phyloP scores from a whole-genome alignment of 2,329 filamentous ascomycete genomes.

The Mycosphaerelloides madeirae region DNA sequence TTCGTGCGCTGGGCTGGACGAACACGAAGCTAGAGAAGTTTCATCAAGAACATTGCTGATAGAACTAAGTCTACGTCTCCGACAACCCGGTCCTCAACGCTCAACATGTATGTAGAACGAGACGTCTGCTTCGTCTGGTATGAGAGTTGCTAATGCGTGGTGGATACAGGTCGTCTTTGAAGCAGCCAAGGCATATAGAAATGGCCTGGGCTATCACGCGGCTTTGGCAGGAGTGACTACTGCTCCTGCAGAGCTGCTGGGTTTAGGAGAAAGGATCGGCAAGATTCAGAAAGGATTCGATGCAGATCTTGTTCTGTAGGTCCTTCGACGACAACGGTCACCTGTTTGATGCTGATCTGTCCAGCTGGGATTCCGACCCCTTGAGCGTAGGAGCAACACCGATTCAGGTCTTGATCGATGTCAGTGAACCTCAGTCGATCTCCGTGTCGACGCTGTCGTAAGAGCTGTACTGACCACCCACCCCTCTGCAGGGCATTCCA shows the following conservation, averaged over 20 bases:
- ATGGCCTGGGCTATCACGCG: slow-evolving; percentile 39
- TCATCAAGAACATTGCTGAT: too few species aligned
- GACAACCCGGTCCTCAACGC: slow-evolving; percentile 67
- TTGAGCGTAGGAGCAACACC: slow-evolving; percentile 22
- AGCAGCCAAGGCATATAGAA: slow-evolving; percentile 42
- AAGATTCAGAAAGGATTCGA: slow-evolving; percentile 40
- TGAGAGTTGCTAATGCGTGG: too few species aligned
- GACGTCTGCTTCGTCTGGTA: too few species aligned
- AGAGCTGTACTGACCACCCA: slow-evolving; percentile 2
- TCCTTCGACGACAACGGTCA: too few species aligned
- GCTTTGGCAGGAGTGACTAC: slow-evolving; percentile 39
- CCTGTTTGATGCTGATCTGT: too few species aligned
- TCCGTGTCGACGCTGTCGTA: neutral
- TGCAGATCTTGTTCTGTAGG: slow-evolving; percentile 37
- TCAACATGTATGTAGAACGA: slow-evolving; percentile 47
- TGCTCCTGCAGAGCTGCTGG: slow-evolving; percentile 38
- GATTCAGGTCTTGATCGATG: too few species aligned
- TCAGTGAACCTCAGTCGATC: too few species aligned
- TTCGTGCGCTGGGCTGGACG: too few species aligned
- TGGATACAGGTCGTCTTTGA: slow-evolving; percentile 50
- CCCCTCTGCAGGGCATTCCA: slow-evolving; percentile 37
- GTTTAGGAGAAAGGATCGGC: slow-evolving; percentile 37
- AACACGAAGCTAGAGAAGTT: neutral
- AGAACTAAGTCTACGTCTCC: slow-evolving; percentile 55
- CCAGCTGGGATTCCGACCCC: slow-evolving; percentile 39